These are phyloP conservation scores for Leucogyrophana mollusca DNA, from an alignment of 768 basidiomycete species.

Conservation along the genomic window DNA sequence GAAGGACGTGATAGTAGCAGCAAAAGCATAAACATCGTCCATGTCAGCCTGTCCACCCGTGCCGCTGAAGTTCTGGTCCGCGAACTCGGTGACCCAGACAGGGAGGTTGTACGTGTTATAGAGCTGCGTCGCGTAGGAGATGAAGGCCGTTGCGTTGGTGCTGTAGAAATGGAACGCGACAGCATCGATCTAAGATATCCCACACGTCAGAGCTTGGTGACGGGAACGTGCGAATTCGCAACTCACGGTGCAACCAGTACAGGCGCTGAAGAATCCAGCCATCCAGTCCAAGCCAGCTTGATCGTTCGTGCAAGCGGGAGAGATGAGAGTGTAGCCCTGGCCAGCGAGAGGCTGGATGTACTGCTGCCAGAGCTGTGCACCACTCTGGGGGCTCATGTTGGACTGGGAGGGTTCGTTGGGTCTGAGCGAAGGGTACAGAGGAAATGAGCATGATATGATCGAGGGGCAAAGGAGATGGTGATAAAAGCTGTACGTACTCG, in stretches of 20 bases:
- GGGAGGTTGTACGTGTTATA: slow-evolving; percentile 40
- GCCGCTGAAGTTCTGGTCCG: slow-evolving; percentile 62
- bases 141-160: slow-evolving; percentile 44
- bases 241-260: slow-evolving; percentile 55
- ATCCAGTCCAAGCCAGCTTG: slow-evolving; percentile 65
- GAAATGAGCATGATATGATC: no score
- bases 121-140: slow-evolving; percentile 47
- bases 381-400: slow-evolving; percentile 52
- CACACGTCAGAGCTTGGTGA: background rate
- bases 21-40: slow-evolving; percentile 48
- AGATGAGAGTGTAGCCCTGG: slow-evolving; percentile 56
- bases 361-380: slow-evolving; percentile 54
- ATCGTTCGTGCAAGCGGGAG: slow-evolving; percentile 68
- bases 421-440: no score
- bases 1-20: slow-evolving; percentile 40
- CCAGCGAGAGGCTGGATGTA: slow-evolving; percentile 57
- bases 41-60: slow-evolving; percentile 36
- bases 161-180: slow-evolving; percentile 74
- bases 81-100: slow-evolving; percentile 71
- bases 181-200: slow-evolving; percentile 47
- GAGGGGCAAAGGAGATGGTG: background rate
- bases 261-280: slow-evolving; percentile 50
- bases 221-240: background rate
- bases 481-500: slow-evolving; percentile 53
- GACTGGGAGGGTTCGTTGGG: slow-evolving; percentile 66